Conservation (phyloP, 2,329 filamentous ascomycete species). For the Dactylonectria estremocensis region DNA sequence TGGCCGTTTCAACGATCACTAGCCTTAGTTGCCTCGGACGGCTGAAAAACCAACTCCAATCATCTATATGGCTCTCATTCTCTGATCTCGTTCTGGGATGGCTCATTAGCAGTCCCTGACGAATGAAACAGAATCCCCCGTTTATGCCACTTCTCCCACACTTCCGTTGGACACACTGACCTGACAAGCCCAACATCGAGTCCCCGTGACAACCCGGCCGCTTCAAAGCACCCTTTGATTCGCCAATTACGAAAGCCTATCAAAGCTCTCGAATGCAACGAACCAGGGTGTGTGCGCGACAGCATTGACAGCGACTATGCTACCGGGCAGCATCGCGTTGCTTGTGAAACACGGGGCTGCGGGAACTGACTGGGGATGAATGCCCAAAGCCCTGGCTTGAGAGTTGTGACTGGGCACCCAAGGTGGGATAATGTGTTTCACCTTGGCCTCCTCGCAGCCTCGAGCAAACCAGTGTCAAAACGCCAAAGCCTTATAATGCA, state of each 20-base stretch:
- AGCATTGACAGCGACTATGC: constrained; percentile 1
- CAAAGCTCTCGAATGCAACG: not conserved
- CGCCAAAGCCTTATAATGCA: not conserved
- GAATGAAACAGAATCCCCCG: not conserved
- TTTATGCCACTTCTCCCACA: not conserved
- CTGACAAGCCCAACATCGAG: not conserved
- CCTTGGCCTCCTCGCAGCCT: too few relatives aligned
- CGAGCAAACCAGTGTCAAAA: not conserved
- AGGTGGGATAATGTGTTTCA: not conserved
- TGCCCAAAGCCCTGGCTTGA: not conserved
- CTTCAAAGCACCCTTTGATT: not conserved
- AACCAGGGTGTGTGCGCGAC: not conserved
- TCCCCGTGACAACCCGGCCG: not conserved
- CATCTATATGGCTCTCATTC: too few relatives aligned
- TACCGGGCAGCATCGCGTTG: not conserved
- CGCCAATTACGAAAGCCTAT: not conserved
- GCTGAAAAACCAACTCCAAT: too few relatives aligned
- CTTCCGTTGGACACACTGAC: not conserved
- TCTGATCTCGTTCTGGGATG: not conserved
- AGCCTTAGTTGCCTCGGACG: too few relatives aligned
- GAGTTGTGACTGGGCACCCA: not conserved
- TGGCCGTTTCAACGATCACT: too few relatives aligned
- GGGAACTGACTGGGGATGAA: not conserved
- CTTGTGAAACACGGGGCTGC: not conserved
- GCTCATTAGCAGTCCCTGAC: not conserved